A percentile compares a stretch with the other conserved stretches of the same genome.
These are phyloP conservation scores for Hippophae gyantsensis DNA, from an alignment of 306 rosid species.

Conservation along the genomic window DNA sequence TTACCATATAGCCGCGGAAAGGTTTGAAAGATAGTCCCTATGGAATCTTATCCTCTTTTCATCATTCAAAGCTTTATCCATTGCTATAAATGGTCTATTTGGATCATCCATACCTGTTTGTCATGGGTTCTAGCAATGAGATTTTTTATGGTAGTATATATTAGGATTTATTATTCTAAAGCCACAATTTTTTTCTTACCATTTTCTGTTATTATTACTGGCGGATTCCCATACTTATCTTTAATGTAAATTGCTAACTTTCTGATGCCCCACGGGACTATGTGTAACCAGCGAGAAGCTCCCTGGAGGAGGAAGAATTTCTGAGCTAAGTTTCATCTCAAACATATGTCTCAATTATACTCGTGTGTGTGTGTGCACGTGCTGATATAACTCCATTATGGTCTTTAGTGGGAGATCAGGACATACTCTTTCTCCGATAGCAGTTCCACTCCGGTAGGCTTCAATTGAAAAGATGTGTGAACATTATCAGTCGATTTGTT, in stretches of 20 bases:
- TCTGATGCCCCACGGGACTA: slow-evolving; percentile 91
- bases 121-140: slow-evolving; percentile 11
- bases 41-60: slow-evolving; percentile 75
- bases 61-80: slow-evolving; percentile 51
- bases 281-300: slow-evolving; percentile 72
- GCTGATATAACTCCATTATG: slow-evolving; percentile 8
- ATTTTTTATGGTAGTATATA: not conserved
- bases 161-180: not conserved
- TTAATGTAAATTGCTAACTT: slow-evolving; percentile 58
- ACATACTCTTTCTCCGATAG: slow-evolving; percentile 84
- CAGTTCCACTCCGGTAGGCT: slow-evolving; percentile 56
- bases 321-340: slow-evolving; percentile 5
- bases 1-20: slow-evolving; percentile 82
- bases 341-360: not conserved
- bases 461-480: slow-evolving; percentile 13
- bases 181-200: slow-evolving; percentile 35
- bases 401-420: slow-evolving; percentile 6
- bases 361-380: too few relatives aligned
- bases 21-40: slow-evolving; percentile 76
- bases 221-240: slow-evolving; percentile 53
- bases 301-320: slow-evolving; percentile 40
- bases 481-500: not conserved
- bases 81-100: slow-evolving; percentile 31
- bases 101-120: slow-evolving; percentile 85
- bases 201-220: slow-evolving; percentile 71